These are phyloP conservation scores for Acarospora socialis DNA, from an alignment of 2,329 filamentous ascomycete genomes.

Conservation along the genomic window DNA sequence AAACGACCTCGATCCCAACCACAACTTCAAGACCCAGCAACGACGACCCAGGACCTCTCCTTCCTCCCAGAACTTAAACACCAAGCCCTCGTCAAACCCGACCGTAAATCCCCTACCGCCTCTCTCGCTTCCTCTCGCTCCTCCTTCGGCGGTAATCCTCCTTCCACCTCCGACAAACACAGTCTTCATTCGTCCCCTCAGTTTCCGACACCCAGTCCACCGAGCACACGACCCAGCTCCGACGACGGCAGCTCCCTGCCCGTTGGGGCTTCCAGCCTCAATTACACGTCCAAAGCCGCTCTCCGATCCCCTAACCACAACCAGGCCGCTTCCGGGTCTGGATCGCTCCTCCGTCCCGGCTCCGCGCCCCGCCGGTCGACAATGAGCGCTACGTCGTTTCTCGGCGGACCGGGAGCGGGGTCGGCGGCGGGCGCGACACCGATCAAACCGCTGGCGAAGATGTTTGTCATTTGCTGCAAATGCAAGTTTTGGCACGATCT, in stretches of 20 bases:
- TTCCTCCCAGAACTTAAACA: conserved; percentile 14
- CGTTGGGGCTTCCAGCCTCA: conserved; percentile 5
- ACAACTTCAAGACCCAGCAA: conserved; percentile 8
- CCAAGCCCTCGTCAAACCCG: conserved; percentile 11
- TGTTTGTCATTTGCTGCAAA: conserved; percentile 30
- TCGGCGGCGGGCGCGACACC: conserved; percentile 9
- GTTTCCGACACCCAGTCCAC: conserved; percentile 6
- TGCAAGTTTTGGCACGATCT: conserved; percentile 31
- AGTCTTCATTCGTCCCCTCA: conserved; percentile 5
- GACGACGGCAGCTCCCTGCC: conserved; percentile 3
- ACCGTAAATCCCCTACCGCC: conserved; percentile 2
- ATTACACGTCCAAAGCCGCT: conserved; percentile 3
- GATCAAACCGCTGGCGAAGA: conserved; percentile 22
- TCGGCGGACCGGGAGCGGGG: background rate
- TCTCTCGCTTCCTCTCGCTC: too few species aligned
- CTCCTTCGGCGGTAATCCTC: too few species aligned
- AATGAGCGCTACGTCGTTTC: too few species aligned
- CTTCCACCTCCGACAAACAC: background rate
- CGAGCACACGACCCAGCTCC: background rate
- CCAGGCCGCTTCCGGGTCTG: background rate
- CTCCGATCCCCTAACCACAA: background rate
- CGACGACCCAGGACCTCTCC: conserved; percentile 9
- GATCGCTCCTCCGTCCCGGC: too few species aligned
- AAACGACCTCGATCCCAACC: conserved; percentile 13
- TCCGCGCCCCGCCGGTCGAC: too few species aligned